These are phyloP conservation scores for Chaetomium cochliodes DNA, from an alignment of 495 filamentous ascomycete species.

Conservation along the genomic window DNA sequence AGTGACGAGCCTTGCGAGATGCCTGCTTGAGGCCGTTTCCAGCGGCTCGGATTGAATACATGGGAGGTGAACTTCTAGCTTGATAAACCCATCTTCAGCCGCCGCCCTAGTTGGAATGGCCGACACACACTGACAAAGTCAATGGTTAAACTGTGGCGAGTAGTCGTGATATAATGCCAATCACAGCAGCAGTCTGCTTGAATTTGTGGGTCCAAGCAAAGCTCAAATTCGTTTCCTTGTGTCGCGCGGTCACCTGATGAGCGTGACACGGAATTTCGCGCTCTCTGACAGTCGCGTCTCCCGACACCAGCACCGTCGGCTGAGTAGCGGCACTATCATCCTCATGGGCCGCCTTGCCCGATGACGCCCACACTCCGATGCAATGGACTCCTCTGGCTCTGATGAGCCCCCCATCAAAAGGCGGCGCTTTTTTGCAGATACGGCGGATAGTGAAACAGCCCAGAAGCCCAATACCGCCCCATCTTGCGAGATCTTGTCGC, in stretches of 20 bases:
- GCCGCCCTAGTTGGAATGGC: not conserved
- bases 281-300: slow-evolving; percentile 37
- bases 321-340: not conserved
- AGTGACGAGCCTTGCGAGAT: slow-evolving; percentile 11
- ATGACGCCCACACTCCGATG: slow-evolving; percentile 23
- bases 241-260: slow-evolving; percentile 35
- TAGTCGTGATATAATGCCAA: slow-evolving; percentile 8
- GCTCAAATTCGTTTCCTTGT: not conserved
- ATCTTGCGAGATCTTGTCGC: slow-evolving; percentile 3
- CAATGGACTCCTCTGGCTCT: slow-evolving; percentile 56
- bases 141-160: not conserved
- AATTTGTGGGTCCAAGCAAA: not conserved
- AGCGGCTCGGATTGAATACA: slow-evolving; percentile 24
- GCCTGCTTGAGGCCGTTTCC: slow-evolving; percentile 28
- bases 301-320: not conserved
- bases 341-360: not conserved
- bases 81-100: slow-evolving; percentile 17
- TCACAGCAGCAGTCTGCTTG: not conserved
- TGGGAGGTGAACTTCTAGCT: slow-evolving; percentile 10
- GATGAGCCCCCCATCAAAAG: slow-evolving; percentile 72
- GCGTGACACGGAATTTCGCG: slow-evolving; percentile 35
- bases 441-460: slow-evolving; percentile 34
- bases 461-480: not conserved
- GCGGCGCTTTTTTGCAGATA: slow-evolving; percentile 74
- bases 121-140: not conserved